phyloP scores from a whole-genome alignment of 495 filamentous ascomycete genomes.

The Podospora tetraspora region DNA sequence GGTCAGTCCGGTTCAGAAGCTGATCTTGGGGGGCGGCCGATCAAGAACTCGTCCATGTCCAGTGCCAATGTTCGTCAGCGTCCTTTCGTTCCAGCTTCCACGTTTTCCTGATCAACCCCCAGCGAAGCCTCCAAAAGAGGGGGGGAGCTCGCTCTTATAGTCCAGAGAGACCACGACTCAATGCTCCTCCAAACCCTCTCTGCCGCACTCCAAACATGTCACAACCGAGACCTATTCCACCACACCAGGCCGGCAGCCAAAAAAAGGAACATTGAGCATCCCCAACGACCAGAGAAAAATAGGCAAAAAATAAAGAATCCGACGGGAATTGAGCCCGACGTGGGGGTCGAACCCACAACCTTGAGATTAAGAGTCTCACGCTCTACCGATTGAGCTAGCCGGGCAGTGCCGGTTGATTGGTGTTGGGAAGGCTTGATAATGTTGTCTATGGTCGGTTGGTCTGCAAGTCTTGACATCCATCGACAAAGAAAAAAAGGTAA shows the following conservation, averaged over 20 bases:
- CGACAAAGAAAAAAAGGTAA: neutral
- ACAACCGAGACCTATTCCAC: neutral
- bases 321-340: constrained; percentile 32
- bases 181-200: no score
- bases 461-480: neutral
- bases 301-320: constrained; percentile 5
- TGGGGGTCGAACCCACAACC: constrained; percentile 31
- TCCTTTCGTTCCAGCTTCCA: neutral
- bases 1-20: no score
- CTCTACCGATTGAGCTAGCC: constrained; percentile 79
- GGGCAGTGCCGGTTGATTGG: constrained; percentile 13
- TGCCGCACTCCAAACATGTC: neutral
- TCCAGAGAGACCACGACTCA: no score
- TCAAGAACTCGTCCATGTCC: no score
- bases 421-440: neutral
- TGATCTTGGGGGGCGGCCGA: neutral
- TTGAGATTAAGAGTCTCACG: constrained; percentile 67
- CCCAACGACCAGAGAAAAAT: neutral
- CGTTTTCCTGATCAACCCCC: neutral
- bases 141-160: neutral
- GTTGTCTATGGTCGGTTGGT: neutral
- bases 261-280: neutral
- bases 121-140: neutral
- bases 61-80: no score
- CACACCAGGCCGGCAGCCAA: neutral